Evolutionary conservation across 2,329 filamentous ascomycete species (phyloP).

Genomic region (Fusarium acutatum): DNA sequence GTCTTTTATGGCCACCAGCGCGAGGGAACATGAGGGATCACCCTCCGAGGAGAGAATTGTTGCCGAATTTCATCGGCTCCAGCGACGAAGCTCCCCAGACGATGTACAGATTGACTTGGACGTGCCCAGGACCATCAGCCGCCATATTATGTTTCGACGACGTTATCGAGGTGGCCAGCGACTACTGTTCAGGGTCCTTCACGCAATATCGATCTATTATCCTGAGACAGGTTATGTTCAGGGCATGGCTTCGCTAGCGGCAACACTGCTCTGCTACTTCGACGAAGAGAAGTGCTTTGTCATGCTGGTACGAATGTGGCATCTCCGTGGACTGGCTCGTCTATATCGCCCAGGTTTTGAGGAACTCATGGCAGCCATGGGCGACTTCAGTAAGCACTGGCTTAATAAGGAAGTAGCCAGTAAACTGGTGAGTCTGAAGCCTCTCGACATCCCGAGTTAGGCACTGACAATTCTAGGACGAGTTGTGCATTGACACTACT

Average conservation of each 20-base stretch:
- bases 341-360: constrained; percentile 87
- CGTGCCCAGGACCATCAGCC: constrained; percentile 91
- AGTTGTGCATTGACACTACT: constrained; percentile 83
- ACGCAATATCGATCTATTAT: constrained; percentile 90
- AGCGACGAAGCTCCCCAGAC: constrained; percentile 80
- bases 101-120: constrained; percentile 98
- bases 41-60: constrained; percentile 77
- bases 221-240: constrained; percentile 95
- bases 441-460: not conserved
- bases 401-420: constrained; percentile 80
- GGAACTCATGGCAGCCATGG: constrained; percentile 84
- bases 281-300: constrained; percentile 95
- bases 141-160: constrained; percentile 95
- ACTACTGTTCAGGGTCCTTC: constrained; percentile 89
- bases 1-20: constrained; percentile 84
- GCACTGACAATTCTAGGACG: constrained; percentile 59
- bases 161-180: constrained; percentile 93
- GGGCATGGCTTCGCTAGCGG: constrained; percentile 93
- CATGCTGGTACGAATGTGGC: constrained; percentile 96
- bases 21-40: constrained; percentile 67
- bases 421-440: constrained; percentile 72
- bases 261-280: constrained; percentile 94
- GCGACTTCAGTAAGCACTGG: constrained; percentile 88
- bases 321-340: constrained; percentile 82
- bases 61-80: constrained; percentile 74